These are phyloP conservation scores for Aspergillus sp. DNA, from an alignment of 2,329 filamentous ascomycete genomes.

Conservation along the genomic window DNA sequence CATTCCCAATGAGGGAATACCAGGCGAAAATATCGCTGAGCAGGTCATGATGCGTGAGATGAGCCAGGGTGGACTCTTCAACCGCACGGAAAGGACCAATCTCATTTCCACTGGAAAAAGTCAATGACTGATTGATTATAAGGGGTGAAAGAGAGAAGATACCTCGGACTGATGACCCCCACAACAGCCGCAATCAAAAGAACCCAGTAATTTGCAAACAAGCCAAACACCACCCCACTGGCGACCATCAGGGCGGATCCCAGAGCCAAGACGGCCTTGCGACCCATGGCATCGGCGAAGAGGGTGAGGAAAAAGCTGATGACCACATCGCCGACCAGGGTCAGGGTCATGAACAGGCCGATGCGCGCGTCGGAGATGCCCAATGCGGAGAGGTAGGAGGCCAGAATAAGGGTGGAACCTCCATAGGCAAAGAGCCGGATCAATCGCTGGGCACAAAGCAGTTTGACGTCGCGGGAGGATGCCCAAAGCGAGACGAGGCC, in stretches of 20 bases:
- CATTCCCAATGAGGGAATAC: conserved; percentile 56
- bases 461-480: conserved; percentile 36
- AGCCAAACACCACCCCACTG: conserved; percentile 55
- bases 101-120: conserved; percentile 51
- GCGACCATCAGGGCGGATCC: conserved; percentile 57
- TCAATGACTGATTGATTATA: neutral
- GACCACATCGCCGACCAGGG: conserved; percentile 59
- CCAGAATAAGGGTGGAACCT: conserved; percentile 58
- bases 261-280: conserved; percentile 52
- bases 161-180: conserved; percentile 60
- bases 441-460: conserved; percentile 41
- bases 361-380: conserved; percentile 57
- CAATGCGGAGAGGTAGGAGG: conserved; percentile 59
- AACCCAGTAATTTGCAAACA: conserved; percentile 59
- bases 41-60: conserved; percentile 55
- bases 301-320: conserved; percentile 58
- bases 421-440: conserved; percentile 64
- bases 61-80: conserved; percentile 63
- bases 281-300: conserved; percentile 58
- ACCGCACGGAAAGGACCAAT: conserved; percentile 67
- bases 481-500: conserved; percentile 37
- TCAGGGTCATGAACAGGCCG: conserved; percentile 64
- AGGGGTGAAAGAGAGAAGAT: neutral
- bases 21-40: conserved; percentile 64
- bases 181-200: conserved; percentile 57